Evolutionary conservation across 176 grass and related monocot species (phyloP).

Genomic region (Panicum miliaceum): DNA sequence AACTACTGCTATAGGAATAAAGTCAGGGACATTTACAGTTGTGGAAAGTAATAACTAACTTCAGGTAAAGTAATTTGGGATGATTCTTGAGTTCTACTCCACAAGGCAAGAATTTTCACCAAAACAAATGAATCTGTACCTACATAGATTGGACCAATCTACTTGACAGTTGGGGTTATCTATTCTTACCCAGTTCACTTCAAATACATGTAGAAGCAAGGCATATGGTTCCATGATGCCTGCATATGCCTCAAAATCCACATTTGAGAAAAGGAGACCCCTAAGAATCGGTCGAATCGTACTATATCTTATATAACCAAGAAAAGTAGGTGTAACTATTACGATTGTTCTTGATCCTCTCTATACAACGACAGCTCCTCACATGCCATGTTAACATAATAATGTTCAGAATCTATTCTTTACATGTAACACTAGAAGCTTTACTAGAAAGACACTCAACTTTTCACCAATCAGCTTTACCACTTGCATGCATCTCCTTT

Average conservation of each 20-base stretch:
- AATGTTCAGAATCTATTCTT: slow-evolving; percentile 55
- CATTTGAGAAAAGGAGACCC: slow-evolving; percentile 19
- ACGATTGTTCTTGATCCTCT: slow-evolving; percentile 42
- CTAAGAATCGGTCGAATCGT: slow-evolving; percentile 42
- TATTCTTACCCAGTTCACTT: slow-evolving; percentile 28
- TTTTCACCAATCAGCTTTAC: slow-evolving; percentile 51
- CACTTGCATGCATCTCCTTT: slow-evolving; percentile 47
- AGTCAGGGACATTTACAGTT: background rate
- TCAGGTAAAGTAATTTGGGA: background rate
- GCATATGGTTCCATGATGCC: slow-evolving; percentile 46
- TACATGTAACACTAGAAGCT: slow-evolving; percentile 49
- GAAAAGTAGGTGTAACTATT: slow-evolving; percentile 18
- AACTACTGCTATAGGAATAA: background rate
- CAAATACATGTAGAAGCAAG: slow-evolving; percentile 39
- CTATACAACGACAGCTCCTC: slow-evolving; percentile 29
- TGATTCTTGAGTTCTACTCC: background rate
- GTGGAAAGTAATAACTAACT: background rate
- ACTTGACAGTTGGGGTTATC: slow-evolving; percentile 30
- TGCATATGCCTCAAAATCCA: slow-evolving; percentile 44
- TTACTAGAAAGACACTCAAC: slow-evolving; percentile 54
- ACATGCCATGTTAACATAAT: slow-evolving; percentile 53
- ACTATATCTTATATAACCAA: slow-evolving; percentile 31
- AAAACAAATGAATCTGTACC: slow-evolving; percentile 2
- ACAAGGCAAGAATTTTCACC: background rate
- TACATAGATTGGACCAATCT: background rate